Evolutionary conservation across 805 yeast genomes (phyloP), one percentile per base, ranked within the genome.

Genomic region (Candida insectalens): DNA sequence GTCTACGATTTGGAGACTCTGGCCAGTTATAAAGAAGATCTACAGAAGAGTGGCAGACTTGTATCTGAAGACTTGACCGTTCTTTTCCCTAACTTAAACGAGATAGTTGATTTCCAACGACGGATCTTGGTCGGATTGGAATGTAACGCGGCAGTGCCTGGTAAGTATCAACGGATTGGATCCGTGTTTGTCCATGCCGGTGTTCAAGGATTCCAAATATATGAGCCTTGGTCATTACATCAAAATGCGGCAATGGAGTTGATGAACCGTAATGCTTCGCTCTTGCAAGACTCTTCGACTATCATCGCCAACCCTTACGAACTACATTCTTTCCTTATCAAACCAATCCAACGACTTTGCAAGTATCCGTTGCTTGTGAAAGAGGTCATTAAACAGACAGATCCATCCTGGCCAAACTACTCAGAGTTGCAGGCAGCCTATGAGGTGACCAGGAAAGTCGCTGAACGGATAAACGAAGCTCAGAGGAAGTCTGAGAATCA

Each of bases 281-380:
- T 72, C 44, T 66, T 85, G 34, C 59, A 52, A 30, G 67, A 68
- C 39, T 66, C 76, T 15, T 66, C 80, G 4, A 51, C 62, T 15
- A 59, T 87, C 26, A 74, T 88, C 39, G 89, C 78, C 43, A 89
- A 92, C 19, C 81, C 84, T 28, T 77, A 87, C 51, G 98, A 89
- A 55, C 65, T 92, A 35, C 97, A 83, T 52, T 77, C 89, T 33
- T 83, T 83, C 56, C 66, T 92, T 27, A 74, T 92, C 46, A 92
- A 89, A 55, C 99, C 99, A 0, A 84, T 92, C 25, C 99, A 92
- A 62, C 71, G 99, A 42, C 68, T 92, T n/a, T 84, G 96, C 66
- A 84, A 88, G 54, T 92, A 92, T 56, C 98, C 97, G 2, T 60
- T 92, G 33, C 64, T 92, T 32, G 59, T 92, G 34, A 75, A 71